Evolutionary conservation across 2,329 filamentous ascomycete species (phyloP), one percentile per base, ranked within the genome.

Genomic region (Phialophora verrucosa): DNA sequence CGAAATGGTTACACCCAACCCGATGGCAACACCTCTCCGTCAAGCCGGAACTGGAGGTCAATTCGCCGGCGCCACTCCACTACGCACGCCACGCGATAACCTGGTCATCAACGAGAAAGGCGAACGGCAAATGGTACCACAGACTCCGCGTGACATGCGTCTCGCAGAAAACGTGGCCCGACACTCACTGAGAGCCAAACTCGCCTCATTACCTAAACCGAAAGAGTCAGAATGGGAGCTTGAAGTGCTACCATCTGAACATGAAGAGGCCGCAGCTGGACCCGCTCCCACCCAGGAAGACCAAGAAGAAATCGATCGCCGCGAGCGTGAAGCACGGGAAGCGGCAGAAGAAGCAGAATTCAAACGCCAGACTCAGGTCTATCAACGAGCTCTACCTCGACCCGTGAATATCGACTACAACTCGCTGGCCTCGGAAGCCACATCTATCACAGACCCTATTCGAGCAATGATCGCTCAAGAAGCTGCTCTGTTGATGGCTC

Each of bases 191-290:
- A 79, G 77, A 65, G 76, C 76, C 66, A 81, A 79, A 68, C 75
- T 99, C n/a, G 86, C 92, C 4, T 88, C 91, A 25, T 83, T 99
- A 17, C 95, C 95, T 0, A 96, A 91, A 75, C 95, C 95, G 0
- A 97, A 96, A 75, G 92, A 97, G 75, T 90, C 88, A 0, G 93
- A 97, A 71, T 98, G 92, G 90, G 95, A 98, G 72, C 87, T 98
- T 54, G 94, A 97, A 71, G 64, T 70, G 6, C 81, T 96, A 38
- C 94, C 94, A 0, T 92, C 96, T 49, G 93, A 97, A 70, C 84
- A 90, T 69, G 82, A 86, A 68, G 91, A 95, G 72, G 81, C 84
- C 53, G 82, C 80, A n/a, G 86, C 87, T 73, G 29, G 59, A 31
- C 55, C 56, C 11, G 31, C 29, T 20, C n/a, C 38, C 2, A 64